Evolutionary conservation across 257 asterid species (phyloP).

Genomic region (Nicotiana benthamiana): DNA sequence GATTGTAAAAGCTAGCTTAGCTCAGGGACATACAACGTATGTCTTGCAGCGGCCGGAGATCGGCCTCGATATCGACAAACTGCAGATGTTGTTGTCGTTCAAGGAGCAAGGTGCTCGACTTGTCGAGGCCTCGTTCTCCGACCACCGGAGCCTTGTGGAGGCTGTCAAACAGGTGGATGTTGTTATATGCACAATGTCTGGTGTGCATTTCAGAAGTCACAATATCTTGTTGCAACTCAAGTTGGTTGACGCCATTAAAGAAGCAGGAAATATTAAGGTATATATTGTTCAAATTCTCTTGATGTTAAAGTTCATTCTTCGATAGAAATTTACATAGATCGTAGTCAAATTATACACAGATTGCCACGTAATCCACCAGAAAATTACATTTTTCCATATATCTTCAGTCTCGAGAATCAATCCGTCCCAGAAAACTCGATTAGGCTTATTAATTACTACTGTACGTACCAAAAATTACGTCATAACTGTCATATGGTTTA

Average conservation of each 20-base stretch:
- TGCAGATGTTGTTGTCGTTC: constrained; percentile 50
- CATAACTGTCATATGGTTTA: no score
- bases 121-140: constrained; percentile 60
- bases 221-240: constrained; percentile 60
- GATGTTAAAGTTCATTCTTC: background rate
- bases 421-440: background rate
- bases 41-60: constrained; percentile 58
- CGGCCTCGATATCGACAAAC: constrained; percentile 63
- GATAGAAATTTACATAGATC: background rate
- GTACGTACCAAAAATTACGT: background rate
- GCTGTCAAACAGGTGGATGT: constrained; percentile 76
- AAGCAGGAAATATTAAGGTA: constrained; percentile 85
- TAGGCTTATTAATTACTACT: background rate
- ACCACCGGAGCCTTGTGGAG: constrained; percentile 60
- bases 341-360: background rate
- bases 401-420: background rate
- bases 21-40: constrained; percentile 61
- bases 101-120: constrained; percentile 63
- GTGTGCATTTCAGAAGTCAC: constrained; percentile 72
- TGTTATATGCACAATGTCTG: constrained; percentile 80
- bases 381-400: background rate
- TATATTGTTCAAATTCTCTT: background rate
- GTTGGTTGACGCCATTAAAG: constrained; percentile 69
- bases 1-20: constrained; percentile 66
- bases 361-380: background rate